Percentiles rank a stretch among this genome's conserved stretches.
Evolutionary conservation across 2,329 filamentous ascomycete species (phyloP).

Genomic region (Aplosporella prunicola): DNA sequence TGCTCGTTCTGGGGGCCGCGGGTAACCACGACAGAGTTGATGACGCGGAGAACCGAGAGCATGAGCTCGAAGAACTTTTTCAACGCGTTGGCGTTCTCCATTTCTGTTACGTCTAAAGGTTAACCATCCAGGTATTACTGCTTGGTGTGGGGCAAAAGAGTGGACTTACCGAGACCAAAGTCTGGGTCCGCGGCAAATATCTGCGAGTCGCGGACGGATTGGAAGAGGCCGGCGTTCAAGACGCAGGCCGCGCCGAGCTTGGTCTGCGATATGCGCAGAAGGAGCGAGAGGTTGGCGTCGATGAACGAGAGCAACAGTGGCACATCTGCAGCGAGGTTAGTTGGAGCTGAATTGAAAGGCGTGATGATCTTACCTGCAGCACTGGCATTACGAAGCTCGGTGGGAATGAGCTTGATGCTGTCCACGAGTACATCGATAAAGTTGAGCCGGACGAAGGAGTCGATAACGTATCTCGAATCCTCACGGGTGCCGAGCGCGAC

Average conservation of each 20-base stretch:
- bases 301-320: conserved; percentile 49
- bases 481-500: conserved; percentile 65
- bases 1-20: conserved; percentile 71
- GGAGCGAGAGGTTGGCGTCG: conserved; percentile 68
- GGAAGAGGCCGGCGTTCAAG: conserved; percentile 82
- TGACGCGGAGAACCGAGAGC: conserved; percentile 67
- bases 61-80: conserved; percentile 78
- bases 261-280: conserved; percentile 76
- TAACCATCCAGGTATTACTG: neutral
- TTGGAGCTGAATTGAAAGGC: neutral
- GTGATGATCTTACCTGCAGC: conserved; percentile 17
- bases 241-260: conserved; percentile 75
- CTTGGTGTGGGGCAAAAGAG: too few relatives aligned
- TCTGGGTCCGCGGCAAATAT: conserved; percentile 88
- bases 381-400: conserved; percentile 45
- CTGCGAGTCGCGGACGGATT: conserved; percentile 67
- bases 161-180: conserved; percentile 59
- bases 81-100: conserved; percentile 59
- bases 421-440: conserved; percentile 87
- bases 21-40: conserved; percentile 72
- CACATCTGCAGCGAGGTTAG: conserved; percentile 36
- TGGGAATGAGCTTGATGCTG: conserved; percentile 66
- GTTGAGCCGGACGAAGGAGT: conserved; percentile 74
- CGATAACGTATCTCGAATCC: conserved; percentile 64
- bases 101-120: conserved; percentile 36